phyloP scores from a whole-genome alignment of 2,329 filamentous ascomycete species.

The Blastomyces gilchristii region DNA sequence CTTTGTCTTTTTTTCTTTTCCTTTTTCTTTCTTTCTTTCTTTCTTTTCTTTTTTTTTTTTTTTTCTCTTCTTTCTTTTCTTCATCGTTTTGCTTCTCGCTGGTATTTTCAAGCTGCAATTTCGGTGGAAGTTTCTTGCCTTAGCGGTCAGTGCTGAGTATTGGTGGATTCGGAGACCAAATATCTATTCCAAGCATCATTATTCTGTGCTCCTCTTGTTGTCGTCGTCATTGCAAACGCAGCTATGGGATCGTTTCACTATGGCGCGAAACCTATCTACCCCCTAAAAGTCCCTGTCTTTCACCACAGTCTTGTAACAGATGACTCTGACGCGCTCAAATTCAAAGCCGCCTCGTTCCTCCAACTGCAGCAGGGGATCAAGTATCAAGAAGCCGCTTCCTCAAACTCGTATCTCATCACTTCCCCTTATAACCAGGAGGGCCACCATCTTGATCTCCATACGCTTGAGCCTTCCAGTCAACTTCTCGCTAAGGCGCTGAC shows the following conservation, averaged over 20 bases:
- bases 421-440: constrained; percentile 64
- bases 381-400: constrained; percentile 13
- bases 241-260: not conserved
- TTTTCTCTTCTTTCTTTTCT: too few species aligned
- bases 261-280: not conserved
- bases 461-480: constrained; percentile 53
- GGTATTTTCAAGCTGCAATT: not conserved
- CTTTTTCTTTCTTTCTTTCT: not conserved
- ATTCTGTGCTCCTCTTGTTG: not conserved
- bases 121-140: too few species aligned
- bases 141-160: not conserved
- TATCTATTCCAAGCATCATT: not conserved
- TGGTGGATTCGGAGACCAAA: not conserved
- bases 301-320: constrained; percentile 26
- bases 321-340: constrained; percentile 27
- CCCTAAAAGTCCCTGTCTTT: constrained; percentile 14
- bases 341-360: constrained; percentile 26
- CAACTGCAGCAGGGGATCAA: constrained; percentile 20
- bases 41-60: not conserved
- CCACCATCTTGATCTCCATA: constrained; percentile 63
- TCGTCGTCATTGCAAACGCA: not conserved
- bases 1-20: not conserved
- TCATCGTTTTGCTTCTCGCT: too few species aligned
- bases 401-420: constrained; percentile 44
- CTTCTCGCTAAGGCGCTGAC: constrained; percentile 64